A percentile compares a stretch with the other conserved stretches of the same genome.
Conservation (phyloP, 2,329 filamentous ascomycete genomes). For the Gnomoniopsis smithogilvyi region DNA sequence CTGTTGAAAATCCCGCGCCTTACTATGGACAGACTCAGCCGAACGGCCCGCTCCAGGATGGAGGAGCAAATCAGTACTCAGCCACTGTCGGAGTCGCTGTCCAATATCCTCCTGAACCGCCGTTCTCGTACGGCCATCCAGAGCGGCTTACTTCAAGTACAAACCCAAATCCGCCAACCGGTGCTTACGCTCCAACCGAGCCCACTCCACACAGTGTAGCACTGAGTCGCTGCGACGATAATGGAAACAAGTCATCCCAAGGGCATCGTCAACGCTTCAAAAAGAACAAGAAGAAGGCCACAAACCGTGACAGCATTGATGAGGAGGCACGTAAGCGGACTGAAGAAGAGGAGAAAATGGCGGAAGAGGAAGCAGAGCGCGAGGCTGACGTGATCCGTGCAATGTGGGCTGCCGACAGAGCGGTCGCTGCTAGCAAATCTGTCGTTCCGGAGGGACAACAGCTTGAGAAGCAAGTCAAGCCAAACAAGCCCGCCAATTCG, state of each 20-base stretch:
- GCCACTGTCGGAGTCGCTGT: background rate
- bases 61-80: background rate
- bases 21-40: constrained; percentile 6
- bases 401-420: constrained; percentile 31
- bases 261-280: constrained; percentile 15
- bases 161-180: background rate
- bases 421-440: constrained; percentile 21
- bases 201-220: background rate
- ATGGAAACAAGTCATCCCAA: constrained; percentile 18
- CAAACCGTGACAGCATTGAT: constrained; percentile 16
- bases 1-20: background rate
- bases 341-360: constrained; percentile 23
- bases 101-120: background rate
- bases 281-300: constrained; percentile 18
- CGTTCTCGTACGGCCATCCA: background rate
- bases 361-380: constrained; percentile 26
- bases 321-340: constrained; percentile 6
- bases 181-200: background rate
- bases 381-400: constrained; percentile 29
- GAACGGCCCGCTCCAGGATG: background rate
- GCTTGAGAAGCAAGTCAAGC: constrained; percentile 11
- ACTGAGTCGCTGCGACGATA: constrained; percentile 10
- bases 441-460: constrained; percentile 24
- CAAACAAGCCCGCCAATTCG: background rate
- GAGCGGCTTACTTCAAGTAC: background rate